phyloP scores from a whole-genome alignment of 495 filamentous ascomycete genomes.

The Podospora fimiseda region DNA sequence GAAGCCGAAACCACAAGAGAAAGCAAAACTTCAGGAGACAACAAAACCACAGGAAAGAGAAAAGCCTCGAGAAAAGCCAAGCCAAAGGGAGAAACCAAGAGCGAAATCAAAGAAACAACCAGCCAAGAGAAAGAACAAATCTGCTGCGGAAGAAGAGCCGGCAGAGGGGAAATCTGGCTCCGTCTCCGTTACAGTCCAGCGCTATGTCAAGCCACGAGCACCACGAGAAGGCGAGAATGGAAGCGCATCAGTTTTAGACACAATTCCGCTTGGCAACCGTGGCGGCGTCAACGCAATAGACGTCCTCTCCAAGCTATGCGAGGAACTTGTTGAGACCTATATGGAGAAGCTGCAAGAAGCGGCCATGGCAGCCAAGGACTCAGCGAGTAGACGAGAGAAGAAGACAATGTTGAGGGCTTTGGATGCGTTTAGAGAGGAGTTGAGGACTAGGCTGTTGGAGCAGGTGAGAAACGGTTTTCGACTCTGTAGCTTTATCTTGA shows the following conservation, averaged over 20 bases:
- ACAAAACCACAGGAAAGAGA: background rate
- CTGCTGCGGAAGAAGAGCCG: constrained; percentile 8
- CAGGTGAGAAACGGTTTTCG: no score
- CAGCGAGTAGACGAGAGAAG: constrained; percentile 44
- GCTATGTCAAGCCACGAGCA: constrained; percentile 42
- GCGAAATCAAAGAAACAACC: background rate
- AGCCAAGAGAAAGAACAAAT: background rate
- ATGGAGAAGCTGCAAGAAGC: constrained; percentile 40
- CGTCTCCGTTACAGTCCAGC: constrained; percentile 41
- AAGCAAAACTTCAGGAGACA: background rate
- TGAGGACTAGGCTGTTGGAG: constrained; percentile 57
- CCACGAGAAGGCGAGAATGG: constrained; percentile 32
- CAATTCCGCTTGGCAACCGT: constrained; percentile 49
- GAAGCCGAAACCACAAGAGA: background rate
- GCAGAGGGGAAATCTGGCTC: constrained; percentile 13
- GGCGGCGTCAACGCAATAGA: constrained; percentile 63
- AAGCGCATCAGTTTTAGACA: constrained; percentile 36
- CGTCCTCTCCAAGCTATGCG: constrained; percentile 62
- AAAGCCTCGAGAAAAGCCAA: background rate
- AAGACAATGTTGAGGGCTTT: constrained; percentile 57
- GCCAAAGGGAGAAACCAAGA: background rate
- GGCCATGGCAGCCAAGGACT: constrained; percentile 31
- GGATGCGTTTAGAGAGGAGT: constrained; percentile 61
- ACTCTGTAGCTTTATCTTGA: no score
- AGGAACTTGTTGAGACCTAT: constrained; percentile 54